These are phyloP conservation scores for Jamesozyma piceae DNA, from an alignment of 805 yeast species.

Conservation along the genomic window DNA sequence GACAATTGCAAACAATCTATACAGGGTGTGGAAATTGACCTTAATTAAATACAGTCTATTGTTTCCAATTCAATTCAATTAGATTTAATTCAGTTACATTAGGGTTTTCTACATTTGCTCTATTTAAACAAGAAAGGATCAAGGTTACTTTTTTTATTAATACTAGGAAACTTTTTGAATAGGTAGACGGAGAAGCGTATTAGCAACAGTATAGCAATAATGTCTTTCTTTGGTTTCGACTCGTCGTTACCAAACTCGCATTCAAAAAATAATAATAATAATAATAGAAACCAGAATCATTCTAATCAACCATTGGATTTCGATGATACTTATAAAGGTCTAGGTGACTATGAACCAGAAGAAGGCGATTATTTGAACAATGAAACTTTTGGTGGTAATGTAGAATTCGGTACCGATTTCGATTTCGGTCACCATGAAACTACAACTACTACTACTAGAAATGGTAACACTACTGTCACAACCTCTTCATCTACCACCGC, in stretches of 20 bases:
- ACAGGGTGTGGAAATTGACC: too few species aligned
- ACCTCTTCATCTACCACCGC: constrained; percentile 22
- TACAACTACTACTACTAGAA: not conserved
- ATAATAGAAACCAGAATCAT: not conserved
- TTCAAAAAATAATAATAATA: constrained; percentile 1
- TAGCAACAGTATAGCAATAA: too few species aligned
- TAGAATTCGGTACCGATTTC: constrained; percentile 29
- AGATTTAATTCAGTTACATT: too few species aligned
- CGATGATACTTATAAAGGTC: constrained; percentile 75
- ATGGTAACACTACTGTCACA: constrained; percentile 8
- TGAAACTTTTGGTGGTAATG: constrained; percentile 28
- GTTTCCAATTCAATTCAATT: too few species aligned
- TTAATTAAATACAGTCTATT: too few species aligned
- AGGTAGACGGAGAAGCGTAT: too few species aligned
- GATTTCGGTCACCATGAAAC: constrained; percentile 29
- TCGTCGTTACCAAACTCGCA: constrained; percentile 10
- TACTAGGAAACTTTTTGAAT: too few species aligned
- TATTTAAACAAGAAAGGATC: too few species aligned
- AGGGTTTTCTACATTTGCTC: too few species aligned
- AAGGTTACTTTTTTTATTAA: too few species aligned
- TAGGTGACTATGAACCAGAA: constrained; percentile 59
- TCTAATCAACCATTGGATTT: constrained; percentile 46
- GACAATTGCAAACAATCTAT: too few species aligned
- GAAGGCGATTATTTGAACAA: constrained; percentile 52
- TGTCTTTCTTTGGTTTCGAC: constrained; percentile 33